Evolutionary conservation across 1,139 yeast species (phyloP), one percentile per base, ranked within the genome.

Genomic region (Arxiozyma slooffiae): DNA sequence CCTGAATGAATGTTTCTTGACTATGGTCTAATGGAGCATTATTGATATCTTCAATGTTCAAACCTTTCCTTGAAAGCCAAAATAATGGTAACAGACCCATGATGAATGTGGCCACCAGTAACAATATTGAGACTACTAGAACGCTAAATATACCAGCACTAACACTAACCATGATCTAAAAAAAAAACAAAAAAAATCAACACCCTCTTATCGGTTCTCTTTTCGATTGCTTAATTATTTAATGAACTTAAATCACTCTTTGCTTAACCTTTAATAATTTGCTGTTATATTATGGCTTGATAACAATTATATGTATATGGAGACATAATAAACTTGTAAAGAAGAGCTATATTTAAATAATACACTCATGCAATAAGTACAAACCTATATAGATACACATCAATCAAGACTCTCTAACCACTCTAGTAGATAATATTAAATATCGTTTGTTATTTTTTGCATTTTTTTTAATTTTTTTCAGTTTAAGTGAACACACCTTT

Each of bases 51-150:
- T 34, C 39, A 18, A 42, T 6, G 34, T 42, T 30, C 37, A 42
- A 42, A 24, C 30, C 30, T 14, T 38, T 30, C 20, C 26, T 42
- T 20, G 45, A 30, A 30, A 42, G 26, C 51, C 56, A 62, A 45
- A 63, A 55, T 7, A 71, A 51, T 1, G 76, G 75, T 14, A 70
- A 51, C 34, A 67, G 44, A 4, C 76, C 76, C 6, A 69, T 64
- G 3, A 60, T 52, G 50, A 69, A 66, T 4, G 71, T 62, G 1
- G 59, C 63, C 20, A 59, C 43, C 17, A 61, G 50, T 40, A 62
- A 46, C 21, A 55, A 49, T 7, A 52, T 14, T 2, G 63, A 60
- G 17, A 60, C 41, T 23, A 55, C 22, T 14, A 58, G 17, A 6
- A 60, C 53, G n/a, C 53, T 54, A 3, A 43, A 7, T 14, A 60